These are phyloP conservation scores for Dimocarpus longan DNA, from an alignment of 345 rosid species.

Conservation along the genomic window DNA sequence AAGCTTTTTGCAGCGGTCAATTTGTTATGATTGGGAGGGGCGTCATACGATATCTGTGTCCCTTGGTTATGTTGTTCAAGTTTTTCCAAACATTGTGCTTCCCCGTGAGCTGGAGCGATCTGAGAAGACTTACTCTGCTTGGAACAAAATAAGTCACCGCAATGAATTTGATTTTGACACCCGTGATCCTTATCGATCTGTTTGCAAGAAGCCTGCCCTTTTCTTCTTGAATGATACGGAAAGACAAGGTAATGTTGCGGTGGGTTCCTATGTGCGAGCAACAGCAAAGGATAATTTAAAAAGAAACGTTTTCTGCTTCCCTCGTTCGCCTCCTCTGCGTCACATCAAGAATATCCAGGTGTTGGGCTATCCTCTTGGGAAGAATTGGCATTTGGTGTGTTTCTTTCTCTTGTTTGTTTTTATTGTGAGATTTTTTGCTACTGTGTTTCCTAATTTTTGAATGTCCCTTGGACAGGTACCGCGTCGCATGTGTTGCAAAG, in stretches of 20 bases:
- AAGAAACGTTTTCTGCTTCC: slow-evolving; percentile 77
- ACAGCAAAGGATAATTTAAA: slow-evolving; percentile 58
- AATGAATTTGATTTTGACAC: slow-evolving; percentile 85
- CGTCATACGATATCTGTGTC: slow-evolving; percentile 65
- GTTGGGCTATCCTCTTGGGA: slow-evolving; percentile 52
- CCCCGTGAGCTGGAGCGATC: slow-evolving; percentile 82
- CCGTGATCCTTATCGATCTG: slow-evolving; percentile 57
- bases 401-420: background rate
- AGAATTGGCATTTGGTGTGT: slow-evolving; percentile 87
- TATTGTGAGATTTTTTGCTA: slow-evolving; percentile 8
- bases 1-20: slow-evolving; percentile 82
- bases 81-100: slow-evolving; percentile 60
- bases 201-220: slow-evolving; percentile 54
- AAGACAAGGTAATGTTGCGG: slow-evolving; percentile 50
- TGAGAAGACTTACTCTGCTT: slow-evolving; percentile 78
- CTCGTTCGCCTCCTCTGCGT: slow-evolving; percentile 59
- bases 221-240: slow-evolving; percentile 57
- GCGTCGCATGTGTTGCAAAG: slow-evolving; percentile 75
- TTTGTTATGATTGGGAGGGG: slow-evolving; percentile 66
- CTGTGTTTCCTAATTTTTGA: slow-evolving; percentile 6
- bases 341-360: slow-evolving; percentile 61
- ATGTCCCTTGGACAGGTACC: slow-evolving; percentile 56
- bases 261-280: slow-evolving; percentile 57
- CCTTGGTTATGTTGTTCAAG: slow-evolving; percentile 82
- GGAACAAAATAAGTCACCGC: slow-evolving; percentile 60